These are phyloP conservation scores for Neoascochyta sp. DNA, from an alignment of 2,329 filamentous ascomycete genomes.

Conservation along the genomic window DNA sequence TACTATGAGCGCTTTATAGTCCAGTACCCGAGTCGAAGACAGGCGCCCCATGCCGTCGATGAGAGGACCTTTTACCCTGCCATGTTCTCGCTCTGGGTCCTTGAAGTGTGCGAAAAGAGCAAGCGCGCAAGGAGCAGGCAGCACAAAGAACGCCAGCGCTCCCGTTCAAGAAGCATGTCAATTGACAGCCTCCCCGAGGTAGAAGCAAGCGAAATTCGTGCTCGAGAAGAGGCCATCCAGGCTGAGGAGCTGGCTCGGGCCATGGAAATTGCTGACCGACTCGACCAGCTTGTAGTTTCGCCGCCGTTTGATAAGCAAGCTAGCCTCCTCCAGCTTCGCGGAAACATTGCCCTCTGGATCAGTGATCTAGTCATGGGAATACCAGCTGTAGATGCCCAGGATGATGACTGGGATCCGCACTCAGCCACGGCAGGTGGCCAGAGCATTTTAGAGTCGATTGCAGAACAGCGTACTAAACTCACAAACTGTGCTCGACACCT, in stretches of 20 bases:
- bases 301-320: slow-evolving; percentile 66
- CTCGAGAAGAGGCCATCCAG: slow-evolving; percentile 39
- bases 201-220: slow-evolving; percentile 5
- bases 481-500: no score
- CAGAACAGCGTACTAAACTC: no score
- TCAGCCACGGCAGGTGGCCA: no score
- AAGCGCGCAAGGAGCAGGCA: slow-evolving; percentile 39
- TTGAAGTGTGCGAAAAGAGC: slow-evolving; percentile 61
- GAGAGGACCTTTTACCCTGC: slow-evolving; percentile 77
- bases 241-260: slow-evolving; percentile 56
- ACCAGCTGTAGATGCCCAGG: no score
- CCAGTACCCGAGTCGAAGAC: slow-evolving; percentile 65
- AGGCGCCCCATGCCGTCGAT: slow-evolving; percentile 56
- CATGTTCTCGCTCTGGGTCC: slow-evolving; percentile 77
- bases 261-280: slow-evolving; percentile 59
- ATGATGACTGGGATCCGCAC: no score
- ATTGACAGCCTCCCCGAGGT: slow-evolving; percentile 7
- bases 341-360: slow-evolving; percentile 70
- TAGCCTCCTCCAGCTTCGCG: slow-evolving; percentile 66
- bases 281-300: slow-evolving; percentile 68
- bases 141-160: slow-evolving; percentile 3
- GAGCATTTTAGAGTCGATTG: no score
- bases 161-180: slow-evolving; percentile 12
- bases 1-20: slow-evolving; percentile 79
- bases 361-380: slow-evolving; percentile 62